Percentiles rank a stretch among this genome's conserved stretches.
Evolutionary conservation across 768 basidiomycete genomes (phyloP).

Genomic region (Tylopilus felleus): DNA sequence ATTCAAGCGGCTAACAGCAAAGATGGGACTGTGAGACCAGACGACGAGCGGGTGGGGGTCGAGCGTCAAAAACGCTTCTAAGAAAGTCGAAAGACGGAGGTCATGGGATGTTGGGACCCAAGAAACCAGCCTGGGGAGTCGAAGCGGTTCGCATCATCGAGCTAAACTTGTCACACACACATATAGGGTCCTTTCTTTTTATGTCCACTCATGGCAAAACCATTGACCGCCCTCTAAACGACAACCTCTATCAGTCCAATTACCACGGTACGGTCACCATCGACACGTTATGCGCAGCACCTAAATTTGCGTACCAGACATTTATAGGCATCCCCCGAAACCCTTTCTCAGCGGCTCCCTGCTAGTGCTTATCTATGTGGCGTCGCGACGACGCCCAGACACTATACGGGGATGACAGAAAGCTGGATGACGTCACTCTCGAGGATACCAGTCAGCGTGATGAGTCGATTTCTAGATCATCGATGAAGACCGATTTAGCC

Average conservation of each 20-base stretch:
- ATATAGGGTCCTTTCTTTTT: constrained; percentile 23
- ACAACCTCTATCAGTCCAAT: not conserved
- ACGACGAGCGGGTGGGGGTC: not conserved
- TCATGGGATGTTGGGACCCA: constrained; percentile 1
- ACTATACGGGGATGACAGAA: not conserved
- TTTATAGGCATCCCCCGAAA: not conserved
- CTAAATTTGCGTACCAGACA: not conserved
- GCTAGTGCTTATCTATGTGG: constrained; percentile 7
- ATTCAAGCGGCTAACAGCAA: not conserved
- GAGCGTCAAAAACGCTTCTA: not conserved
- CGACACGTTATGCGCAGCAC: not conserved
- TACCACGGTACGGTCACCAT: not conserved
- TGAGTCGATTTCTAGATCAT: not conserved
- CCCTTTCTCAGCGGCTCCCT: not conserved
- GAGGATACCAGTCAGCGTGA: too few relatives aligned
- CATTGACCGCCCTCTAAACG: not conserved
- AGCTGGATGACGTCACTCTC: constrained; percentile 2
- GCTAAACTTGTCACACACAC: constrained; percentile 15
- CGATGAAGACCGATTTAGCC: not conserved
- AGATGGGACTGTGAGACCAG: not conserved
- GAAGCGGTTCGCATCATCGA: constrained; percentile 5
- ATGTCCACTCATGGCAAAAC: not conserved
- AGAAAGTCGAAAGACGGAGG: not conserved
- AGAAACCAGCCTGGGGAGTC: constrained; percentile 9
- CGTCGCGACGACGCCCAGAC: not conserved